A percentile compares a stretch with the other conserved stretches of the same genome.
Evolutionary conservation across 1,139 yeast genomes (phyloP).

Genomic region (Taphrina wiesneri): DNA sequence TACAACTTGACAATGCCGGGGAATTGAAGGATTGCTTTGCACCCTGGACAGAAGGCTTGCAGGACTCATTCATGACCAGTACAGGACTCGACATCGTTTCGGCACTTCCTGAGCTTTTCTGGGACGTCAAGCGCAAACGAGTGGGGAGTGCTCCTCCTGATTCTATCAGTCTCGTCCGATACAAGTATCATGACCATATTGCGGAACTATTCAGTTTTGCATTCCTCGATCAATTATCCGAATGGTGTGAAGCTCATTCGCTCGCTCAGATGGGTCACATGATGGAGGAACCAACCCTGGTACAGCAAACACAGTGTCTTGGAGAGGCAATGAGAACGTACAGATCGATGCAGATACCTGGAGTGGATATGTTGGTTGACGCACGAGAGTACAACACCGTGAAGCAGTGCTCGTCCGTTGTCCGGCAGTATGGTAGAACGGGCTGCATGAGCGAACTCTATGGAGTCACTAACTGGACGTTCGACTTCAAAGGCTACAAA

Average conservation of each 20-base stretch:
- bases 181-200: slow-evolving; percentile 21
- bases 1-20: neutral
- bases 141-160: neutral
- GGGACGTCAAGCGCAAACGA: neutral
- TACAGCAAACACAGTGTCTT: slow-evolving; percentile 26
- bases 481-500: slow-evolving; percentile 17
- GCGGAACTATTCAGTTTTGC: slow-evolving; percentile 21
- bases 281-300: slow-evolving; percentile 32
- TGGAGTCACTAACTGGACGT: slow-evolving; percentile 30
- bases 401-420: slow-evolving; percentile 30
- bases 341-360: slow-evolving; percentile 30
- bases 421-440: slow-evolving; percentile 21
- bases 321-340: slow-evolving; percentile 29
- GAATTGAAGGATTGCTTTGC: slow-evolving; percentile 22
- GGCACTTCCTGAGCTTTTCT: slow-evolving; percentile 23
- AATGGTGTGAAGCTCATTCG: slow-evolving; percentile 23
- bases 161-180: slow-evolving; percentile 14
- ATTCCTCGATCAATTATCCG: slow-evolving; percentile 17
- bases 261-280: slow-evolving; percentile 31
- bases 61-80: neutral
- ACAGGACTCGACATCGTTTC: slow-evolving; percentile 19
- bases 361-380: slow-evolving; percentile 29
- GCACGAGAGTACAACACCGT: slow-evolving; percentile 28
- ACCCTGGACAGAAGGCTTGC: slow-evolving; percentile 26
- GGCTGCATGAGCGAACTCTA: slow-evolving; percentile 28